Evolutionary conservation across 2,329 filamentous ascomycete genomes (phyloP).

Genomic region (Septoria petroselini): DNA sequence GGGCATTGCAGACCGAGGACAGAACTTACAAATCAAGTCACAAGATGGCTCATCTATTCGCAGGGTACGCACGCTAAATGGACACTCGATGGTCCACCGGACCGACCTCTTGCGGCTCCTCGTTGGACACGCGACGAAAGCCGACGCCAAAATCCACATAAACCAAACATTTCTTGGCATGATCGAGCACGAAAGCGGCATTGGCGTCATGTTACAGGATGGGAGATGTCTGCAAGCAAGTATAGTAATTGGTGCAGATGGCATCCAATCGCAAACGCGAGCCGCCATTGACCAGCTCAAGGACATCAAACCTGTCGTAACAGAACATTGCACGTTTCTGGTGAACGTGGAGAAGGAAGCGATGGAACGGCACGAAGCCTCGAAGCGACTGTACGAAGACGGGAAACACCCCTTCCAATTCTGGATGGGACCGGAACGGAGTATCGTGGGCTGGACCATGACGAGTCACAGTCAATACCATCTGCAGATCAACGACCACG

Average conservation of each 20-base stretch:
- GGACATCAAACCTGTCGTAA: slow-evolving; percentile 3
- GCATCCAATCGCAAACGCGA: slow-evolving; percentile 11
- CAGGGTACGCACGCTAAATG: slow-evolving; percentile 7
- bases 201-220: slow-evolving; percentile 5
- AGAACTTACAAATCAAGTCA: background rate
- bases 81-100: slow-evolving; percentile 14
- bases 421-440: slow-evolving; percentile 11
- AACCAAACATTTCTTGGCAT: slow-evolving; percentile 10
- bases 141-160: slow-evolving; percentile 8
- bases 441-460: slow-evolving; percentile 18
- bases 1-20: slow-evolving; percentile 7
- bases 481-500: slow-evolving; percentile 16
- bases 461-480: slow-evolving; percentile 10
- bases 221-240: slow-evolving; percentile 5
- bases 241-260: slow-evolving; percentile 14
- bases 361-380: slow-evolving; percentile 8
- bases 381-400: slow-evolving; percentile 1
- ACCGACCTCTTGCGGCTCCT: slow-evolving; percentile 9
- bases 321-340: slow-evolving; percentile 15
- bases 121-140: slow-evolving; percentile 6
- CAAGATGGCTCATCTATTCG: slow-evolving; percentile 11
- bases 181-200: slow-evolving; percentile 2
- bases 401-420: slow-evolving; percentile 13
- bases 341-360: slow-evolving; percentile 5
- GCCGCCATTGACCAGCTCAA: background rate